Percentiles rank a stretch among this genome's conserved stretches.
Evolutionary conservation across 192 early-diverging fungal species (phyloP).

Genomic region (Coemansia sp.): DNA sequence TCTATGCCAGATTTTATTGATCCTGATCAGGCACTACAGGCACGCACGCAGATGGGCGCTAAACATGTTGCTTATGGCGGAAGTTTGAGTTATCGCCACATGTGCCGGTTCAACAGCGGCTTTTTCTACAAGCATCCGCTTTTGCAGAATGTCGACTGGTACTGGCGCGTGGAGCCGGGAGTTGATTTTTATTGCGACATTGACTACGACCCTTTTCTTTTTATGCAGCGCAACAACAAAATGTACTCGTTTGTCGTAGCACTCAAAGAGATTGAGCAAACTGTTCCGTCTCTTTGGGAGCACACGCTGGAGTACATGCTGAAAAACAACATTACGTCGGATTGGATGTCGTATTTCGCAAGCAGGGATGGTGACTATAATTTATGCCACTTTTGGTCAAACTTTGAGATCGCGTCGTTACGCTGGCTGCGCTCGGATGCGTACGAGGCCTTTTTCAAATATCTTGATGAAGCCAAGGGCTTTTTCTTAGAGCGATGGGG

Average conservation of each 20-base stretch:
- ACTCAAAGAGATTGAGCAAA: slow-evolving; percentile 54
- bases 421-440: slow-evolving; percentile 58
- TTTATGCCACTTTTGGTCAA: slow-evolving; percentile 77
- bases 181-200: slow-evolving; percentile 81
- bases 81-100: slow-evolving; percentile 79
- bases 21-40: slow-evolving; percentile 11
- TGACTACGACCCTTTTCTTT: slow-evolving; percentile 79
- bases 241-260: slow-evolving; percentile 68
- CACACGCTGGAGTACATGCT: slow-evolving; percentile 45
- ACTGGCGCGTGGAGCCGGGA: slow-evolving; percentile 87
- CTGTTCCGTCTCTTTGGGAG: slow-evolving; percentile 60
- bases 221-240: slow-evolving; percentile 71
- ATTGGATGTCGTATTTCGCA: slow-evolving; percentile 47
- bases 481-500: slow-evolving; percentile 84
- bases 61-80: slow-evolving; percentile 69
- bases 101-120: slow-evolving; percentile 71
- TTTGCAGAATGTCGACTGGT: slow-evolving; percentile 70
- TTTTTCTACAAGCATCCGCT: slow-evolving; percentile 68
- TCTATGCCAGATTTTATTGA: slow-evolving; percentile 55
- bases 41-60: slow-evolving; percentile 60
- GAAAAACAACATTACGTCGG: slow-evolving; percentile 24
- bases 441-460: slow-evolving; percentile 65
- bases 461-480: slow-evolving; percentile 64
- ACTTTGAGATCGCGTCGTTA: slow-evolving; percentile 76
- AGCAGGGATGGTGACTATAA: slow-evolving; percentile 55